Base-by-base conservation (phyloP, 148 eudicot species). In the Diospyros lotus region DNA sequence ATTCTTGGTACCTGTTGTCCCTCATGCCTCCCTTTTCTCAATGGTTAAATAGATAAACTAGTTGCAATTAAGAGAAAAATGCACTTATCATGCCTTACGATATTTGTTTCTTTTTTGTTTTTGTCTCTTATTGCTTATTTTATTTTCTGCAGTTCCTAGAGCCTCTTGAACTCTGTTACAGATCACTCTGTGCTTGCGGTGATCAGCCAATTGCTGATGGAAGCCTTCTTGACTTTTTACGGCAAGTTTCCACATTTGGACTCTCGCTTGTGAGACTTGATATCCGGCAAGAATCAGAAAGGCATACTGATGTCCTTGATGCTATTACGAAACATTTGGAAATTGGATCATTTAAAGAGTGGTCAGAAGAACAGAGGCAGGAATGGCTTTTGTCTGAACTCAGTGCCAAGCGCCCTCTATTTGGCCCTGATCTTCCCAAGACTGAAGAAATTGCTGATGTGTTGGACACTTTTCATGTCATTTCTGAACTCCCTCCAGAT, bases 401-500 rank as follows among this genome's bases (percentile, higher is more conserved):
- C 14, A 75, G 87, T 40, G 97, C 97, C 70, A 94, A 88, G 76
- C 93, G 98, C 38, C 98, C 98, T 60, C 84, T 94, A 8, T 87
- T 94, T 58, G 90, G 97, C 13, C 80, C 84, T 2, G 95, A 94
- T 78, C 92, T 94, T 18, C 97, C 98, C 28, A 86, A 90, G 82
- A 94, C 98, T 5, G 98, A 94, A 80, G 98, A 94, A 82, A 90
- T 91, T 70, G 84, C 95, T 8, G 98, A 90, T 76, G 97, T 94
- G 6, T 78, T 94, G 51, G 93, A 88, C 82, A 94, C 98, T 7
- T 86, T 91, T 60, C 79, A 84, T 74, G 98, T 91, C 51, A 87
- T 94, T 39, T 73, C 97, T 11, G 97, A 94, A 71, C 97, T 94
- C 58, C 95, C 98, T 9, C 79, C 93, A 1, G 98, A 94, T 73